phyloP scores from a whole-genome alignment of 2,329 filamentous ascomycete species.

The Trichoderma sp. region DNA sequence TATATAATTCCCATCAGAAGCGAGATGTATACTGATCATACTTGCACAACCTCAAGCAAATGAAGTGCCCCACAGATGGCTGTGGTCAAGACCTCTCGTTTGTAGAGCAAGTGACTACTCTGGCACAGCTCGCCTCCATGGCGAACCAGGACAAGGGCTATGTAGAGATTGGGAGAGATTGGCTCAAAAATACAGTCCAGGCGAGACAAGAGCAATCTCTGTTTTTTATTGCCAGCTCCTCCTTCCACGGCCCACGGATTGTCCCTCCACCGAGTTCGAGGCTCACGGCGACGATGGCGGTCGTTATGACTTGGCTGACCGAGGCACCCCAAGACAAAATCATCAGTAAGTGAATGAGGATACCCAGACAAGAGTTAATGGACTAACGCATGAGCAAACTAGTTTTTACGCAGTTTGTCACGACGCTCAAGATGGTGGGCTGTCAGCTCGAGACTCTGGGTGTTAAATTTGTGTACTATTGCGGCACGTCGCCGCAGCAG shows the following conservation, averaged over 20 bases:
- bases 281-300: slow-evolving; percentile 33
- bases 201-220: not conserved
- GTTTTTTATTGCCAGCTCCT: not conserved
- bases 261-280: slow-evolving; percentile 34
- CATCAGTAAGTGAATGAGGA: slow-evolving; percentile 35
- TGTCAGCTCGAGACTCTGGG: not conserved
- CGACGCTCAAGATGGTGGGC: not conserved
- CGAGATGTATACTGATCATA: not conserved
- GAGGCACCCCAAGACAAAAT: slow-evolving; percentile 41
- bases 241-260: not conserved
- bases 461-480: not conserved
- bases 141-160: rapidly evolving
- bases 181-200: not conserved
- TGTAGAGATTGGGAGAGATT: slow-evolving; percentile 32
- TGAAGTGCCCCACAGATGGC: rapidly evolving
- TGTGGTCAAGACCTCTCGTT: not conserved
- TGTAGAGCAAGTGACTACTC: slow-evolving; percentile 11
- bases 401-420: not conserved
- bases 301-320: slow-evolving; percentile 36
- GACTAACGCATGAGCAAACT: not conserved
- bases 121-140: not conserved
- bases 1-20: too few species aligned
- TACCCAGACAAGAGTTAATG: rapidly evolving
- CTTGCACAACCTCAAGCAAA: not conserved
- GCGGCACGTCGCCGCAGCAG: not conserved